Evolutionary conservation across 495 filamentous ascomycete genomes (phyloP).

Genomic region (Penicillium longicatenatum): DNA sequence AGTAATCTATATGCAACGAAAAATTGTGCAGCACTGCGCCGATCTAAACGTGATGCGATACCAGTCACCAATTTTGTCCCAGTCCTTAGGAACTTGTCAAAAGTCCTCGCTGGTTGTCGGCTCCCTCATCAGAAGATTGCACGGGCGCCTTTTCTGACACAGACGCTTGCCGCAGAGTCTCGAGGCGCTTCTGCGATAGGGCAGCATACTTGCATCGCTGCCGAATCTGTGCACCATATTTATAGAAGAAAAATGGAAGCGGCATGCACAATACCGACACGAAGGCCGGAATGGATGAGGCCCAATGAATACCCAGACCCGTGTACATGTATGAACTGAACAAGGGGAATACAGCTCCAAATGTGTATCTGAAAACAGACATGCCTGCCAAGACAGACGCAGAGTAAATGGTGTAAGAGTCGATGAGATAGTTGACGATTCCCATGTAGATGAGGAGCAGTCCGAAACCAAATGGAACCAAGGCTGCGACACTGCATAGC

Average conservation of each 20-base stretch:
- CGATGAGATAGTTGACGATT: slow-evolving; percentile 77
- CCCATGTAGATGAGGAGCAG: slow-evolving; percentile 72
- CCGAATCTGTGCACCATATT: slow-evolving; percentile 1
- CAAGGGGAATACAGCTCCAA: slow-evolving; percentile 60
- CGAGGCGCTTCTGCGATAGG: background rate
- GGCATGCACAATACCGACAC: slow-evolving; percentile 2
- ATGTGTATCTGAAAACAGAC: slow-evolving; percentile 64
- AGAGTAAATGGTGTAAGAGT: slow-evolving; percentile 78
- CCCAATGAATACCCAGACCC: slow-evolving; percentile 3
- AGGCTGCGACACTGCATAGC: slow-evolving; percentile 62
- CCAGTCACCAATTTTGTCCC: background rate
- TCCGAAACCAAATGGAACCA: slow-evolving; percentile 71
- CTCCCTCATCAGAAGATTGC: background rate
- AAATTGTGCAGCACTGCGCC: too few relatives aligned
- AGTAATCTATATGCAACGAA: too few relatives aligned
- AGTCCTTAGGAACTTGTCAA: background rate
- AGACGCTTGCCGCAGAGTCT: background rate
- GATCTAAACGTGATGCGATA: too few relatives aligned
- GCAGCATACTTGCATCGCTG: slow-evolving; percentile 6
- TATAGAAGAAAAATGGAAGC: slow-evolving; percentile 5
- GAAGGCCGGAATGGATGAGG: slow-evolving; percentile 1
- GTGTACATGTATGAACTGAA: slow-evolving; percentile 1
- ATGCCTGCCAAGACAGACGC: slow-evolving; percentile 80
- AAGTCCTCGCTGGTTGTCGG: background rate
- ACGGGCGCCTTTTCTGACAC: background rate